Conservation (phyloP, 441 rosid genomes). For the Cnidoscolus chayamansa region DNA sequence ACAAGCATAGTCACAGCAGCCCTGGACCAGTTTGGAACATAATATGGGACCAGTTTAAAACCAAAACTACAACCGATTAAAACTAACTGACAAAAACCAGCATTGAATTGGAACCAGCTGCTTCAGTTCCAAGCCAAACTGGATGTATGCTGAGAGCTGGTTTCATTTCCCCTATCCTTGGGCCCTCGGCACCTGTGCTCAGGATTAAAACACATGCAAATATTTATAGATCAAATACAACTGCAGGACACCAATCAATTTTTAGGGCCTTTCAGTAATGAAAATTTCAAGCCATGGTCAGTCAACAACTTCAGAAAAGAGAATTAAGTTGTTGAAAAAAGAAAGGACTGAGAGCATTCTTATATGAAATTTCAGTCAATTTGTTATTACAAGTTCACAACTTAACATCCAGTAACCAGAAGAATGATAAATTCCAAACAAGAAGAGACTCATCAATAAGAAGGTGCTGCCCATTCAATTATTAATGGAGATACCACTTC, state of each 20-base stretch:
- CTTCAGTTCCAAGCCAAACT: no score
- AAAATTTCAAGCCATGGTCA: neutral
- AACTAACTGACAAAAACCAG: no score
- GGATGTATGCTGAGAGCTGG: no score
- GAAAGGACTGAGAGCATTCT: neutral
- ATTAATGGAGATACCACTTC: slow-evolving; percentile 2
- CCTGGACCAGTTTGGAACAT: no score
- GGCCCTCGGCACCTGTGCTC: no score
- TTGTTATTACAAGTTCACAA: neutral
- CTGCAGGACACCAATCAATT: neutral
- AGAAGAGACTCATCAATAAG: neutral
- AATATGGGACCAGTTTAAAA: no score
- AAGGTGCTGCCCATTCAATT: neutral
- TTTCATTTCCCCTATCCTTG: no score
- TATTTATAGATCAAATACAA: neutral
- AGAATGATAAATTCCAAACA: neutral
- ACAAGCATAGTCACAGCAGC: no score
- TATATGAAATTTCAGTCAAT: neutral
- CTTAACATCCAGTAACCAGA: neutral
- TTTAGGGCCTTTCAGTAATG: neutral
- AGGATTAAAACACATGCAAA: neutral
- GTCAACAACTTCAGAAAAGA: neutral
- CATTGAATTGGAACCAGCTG: no score
- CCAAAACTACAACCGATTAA: no score
- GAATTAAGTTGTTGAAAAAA: neutral